These are phyloP conservation scores for Magnolia officinalis DNA, from an alignment of 164 flowering plant species.

Conservation along the genomic window DNA sequence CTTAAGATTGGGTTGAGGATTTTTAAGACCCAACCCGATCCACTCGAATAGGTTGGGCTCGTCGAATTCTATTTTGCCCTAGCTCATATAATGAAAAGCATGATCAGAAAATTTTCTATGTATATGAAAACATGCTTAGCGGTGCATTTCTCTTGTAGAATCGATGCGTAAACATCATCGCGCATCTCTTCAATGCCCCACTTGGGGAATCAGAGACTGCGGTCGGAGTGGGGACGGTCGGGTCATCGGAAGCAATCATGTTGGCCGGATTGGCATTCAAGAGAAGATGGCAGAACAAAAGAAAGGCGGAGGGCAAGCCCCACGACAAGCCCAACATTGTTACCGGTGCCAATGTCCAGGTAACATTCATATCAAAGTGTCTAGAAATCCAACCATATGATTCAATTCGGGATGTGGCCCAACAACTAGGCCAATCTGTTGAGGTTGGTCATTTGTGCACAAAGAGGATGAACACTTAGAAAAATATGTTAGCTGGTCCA, in stretches of 20 bases:
- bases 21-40: too few species aligned
- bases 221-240: constrained; percentile 42
- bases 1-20: too few species aligned
- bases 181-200: constrained; percentile 41
- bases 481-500: too few species aligned
- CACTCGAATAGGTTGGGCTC: too few species aligned
- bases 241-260: constrained; percentile 51
- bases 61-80: too few species aligned
- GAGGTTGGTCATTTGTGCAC: too few species aligned
- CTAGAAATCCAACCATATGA: neutral
- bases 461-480: too few species aligned
- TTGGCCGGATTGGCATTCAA: constrained; percentile 46
- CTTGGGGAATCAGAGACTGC: constrained; percentile 33
- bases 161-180: constrained; percentile 46
- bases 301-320: constrained; percentile 32
- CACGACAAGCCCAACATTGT: constrained; percentile 46
- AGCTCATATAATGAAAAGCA: too few species aligned
- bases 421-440: too few species aligned
- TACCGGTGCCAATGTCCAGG: constrained; percentile 44
- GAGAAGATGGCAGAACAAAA: constrained; percentile 43
- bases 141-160: constrained; percentile 15
- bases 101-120: too few species aligned
- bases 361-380: neutral
- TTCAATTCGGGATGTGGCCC: too few species aligned
- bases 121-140: too few species aligned